Conservation (phyloP, 192 early-diverging fungal genomes). For the Linnemannia schmuckeri region DNA sequence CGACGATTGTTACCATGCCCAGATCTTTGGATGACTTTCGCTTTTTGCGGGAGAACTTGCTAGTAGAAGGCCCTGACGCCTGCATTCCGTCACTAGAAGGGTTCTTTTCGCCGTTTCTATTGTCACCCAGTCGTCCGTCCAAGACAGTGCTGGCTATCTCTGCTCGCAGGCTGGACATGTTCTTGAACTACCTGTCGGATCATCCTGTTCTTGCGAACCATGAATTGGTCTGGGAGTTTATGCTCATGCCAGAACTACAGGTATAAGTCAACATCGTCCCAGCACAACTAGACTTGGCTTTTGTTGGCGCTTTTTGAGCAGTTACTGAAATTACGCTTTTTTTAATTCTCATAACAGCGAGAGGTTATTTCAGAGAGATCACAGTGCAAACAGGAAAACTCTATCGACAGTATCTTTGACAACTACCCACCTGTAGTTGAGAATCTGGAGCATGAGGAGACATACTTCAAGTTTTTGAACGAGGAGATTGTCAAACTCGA, state of each 20-base stretch:
- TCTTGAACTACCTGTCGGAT: conserved; percentile 57
- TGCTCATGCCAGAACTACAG: conserved; percentile 58
- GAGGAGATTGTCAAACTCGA: conserved; percentile 49
- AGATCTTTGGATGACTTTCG: conserved; percentile 62
- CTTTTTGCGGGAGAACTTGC: conserved; percentile 54
- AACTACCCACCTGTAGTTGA: conserved; percentile 32
- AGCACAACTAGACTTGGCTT: background rate
- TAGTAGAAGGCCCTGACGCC: conserved; percentile 58
- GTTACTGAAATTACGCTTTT: background rate
- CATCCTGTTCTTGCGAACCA: conserved; percentile 60
- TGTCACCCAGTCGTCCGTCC: conserved; percentile 58
- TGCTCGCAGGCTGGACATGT: conserved; percentile 49
- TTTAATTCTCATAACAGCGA: conserved; percentile 25
- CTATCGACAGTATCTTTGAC: conserved; percentile 58
- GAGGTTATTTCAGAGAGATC: conserved; percentile 55
- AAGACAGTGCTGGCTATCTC: conserved; percentile 37
- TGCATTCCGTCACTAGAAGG: conserved; percentile 59
- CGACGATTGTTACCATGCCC: conserved; percentile 56
- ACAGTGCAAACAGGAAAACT: conserved; percentile 52
- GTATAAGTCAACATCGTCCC: conserved; percentile 16
- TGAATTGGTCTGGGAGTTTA: conserved; percentile 61
- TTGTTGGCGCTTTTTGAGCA: background rate
- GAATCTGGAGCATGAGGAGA: conserved; percentile 58
- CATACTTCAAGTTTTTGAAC: conserved; percentile 56
- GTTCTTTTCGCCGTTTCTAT: conserved; percentile 52